Evolutionary conservation across 106 monocot species (phyloP).

Genomic region (Dioscorea alata): DNA sequence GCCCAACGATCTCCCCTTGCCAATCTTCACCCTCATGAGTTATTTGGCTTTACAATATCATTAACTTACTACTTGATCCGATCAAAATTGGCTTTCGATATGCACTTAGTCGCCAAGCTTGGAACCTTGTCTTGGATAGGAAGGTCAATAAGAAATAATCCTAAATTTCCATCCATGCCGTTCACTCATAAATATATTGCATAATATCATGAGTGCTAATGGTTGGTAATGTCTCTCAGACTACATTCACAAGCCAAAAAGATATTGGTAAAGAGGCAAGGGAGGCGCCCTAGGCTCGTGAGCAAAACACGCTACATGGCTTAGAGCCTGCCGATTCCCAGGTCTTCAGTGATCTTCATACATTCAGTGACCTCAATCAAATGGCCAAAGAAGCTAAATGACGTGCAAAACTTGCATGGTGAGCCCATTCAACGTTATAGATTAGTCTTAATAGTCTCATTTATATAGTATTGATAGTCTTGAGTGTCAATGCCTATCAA

Average conservation of each 20-base stretch:
- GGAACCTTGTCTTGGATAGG: conserved; percentile 42
- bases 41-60: conserved; percentile 42
- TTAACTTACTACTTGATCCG: conserved; percentile 42
- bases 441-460: not conserved
- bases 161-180: not conserved
- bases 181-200: not conserved
- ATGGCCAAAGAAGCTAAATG: conserved; percentile 53
- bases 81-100: conserved; percentile 40
- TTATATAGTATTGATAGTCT: not conserved
- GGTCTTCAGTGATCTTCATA: conserved; percentile 12
- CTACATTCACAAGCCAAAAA: conserved; percentile 32
- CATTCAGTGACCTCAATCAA: conserved; percentile 32
- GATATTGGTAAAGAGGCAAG: conserved; percentile 42
- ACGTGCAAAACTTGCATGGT: conserved; percentile 51
- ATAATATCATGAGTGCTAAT: not conserved
- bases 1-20: too few species aligned
- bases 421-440: too few species aligned
- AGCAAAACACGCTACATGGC: conserved; percentile 48
- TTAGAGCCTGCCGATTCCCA: conserved; percentile 19
- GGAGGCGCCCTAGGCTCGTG: conserved; percentile 40
- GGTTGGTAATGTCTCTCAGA: conserved; percentile 15
- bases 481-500: not conserved
- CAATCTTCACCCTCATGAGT: too few species aligned
- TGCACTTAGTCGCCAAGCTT: conserved; percentile 45
- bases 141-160: conserved; percentile 17